These are phyloP conservation scores for Sporothrix pseudoabietina DNA, from an alignment of 2,329 filamentous ascomycete species.

Conservation along the genomic window DNA sequence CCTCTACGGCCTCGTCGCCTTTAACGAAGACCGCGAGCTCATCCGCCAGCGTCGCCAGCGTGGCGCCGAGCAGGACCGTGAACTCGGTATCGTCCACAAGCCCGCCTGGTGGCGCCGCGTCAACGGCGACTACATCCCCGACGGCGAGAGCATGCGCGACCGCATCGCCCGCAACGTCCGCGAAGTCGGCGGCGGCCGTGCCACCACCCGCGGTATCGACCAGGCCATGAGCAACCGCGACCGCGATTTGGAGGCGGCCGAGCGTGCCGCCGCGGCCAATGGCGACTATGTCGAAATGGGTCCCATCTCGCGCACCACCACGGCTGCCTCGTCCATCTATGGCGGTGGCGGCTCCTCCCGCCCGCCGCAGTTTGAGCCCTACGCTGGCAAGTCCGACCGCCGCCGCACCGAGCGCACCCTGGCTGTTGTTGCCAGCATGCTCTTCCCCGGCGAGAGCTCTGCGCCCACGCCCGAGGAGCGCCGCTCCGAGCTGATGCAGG, in stretches of 20 bases:
- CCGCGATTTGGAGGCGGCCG: conserved; percentile 29
- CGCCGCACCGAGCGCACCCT: conserved; percentile 51
- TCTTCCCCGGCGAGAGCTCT: conserved; percentile 50
- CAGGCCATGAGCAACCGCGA: conserved; percentile 42
- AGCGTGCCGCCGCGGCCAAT: conserved; percentile 19
- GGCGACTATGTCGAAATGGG: conserved; percentile 40
- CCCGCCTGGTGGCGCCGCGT: conserved; percentile 68
- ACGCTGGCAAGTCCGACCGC: conserved; percentile 49
- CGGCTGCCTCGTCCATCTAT: conserved; percentile 5
- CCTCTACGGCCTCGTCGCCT: conserved; percentile 59
- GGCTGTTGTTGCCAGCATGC: conserved; percentile 48
- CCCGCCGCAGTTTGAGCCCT: conserved; percentile 37
- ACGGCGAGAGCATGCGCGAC: conserved; percentile 52
- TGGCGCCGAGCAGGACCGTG: conserved; percentile 57
- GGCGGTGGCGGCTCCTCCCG: conserved; percentile 34
- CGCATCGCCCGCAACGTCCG: conserved; percentile 57
- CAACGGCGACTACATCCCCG: conserved; percentile 47
- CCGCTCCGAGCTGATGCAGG: conserved; percentile 46
- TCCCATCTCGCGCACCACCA: conserved; percentile 36
- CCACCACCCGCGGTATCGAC: conserved; percentile 49
- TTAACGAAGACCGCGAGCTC: conserved; percentile 72
- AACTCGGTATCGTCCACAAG: conserved; percentile 62
- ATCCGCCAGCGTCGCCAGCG: conserved; percentile 63
- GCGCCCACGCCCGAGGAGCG: conserved; percentile 40
- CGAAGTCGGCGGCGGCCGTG: conserved; percentile 54